Base-by-base conservation (phyloP, 495 filamentous ascomycete species). In the Trichocladium uniseriatum region DNA sequence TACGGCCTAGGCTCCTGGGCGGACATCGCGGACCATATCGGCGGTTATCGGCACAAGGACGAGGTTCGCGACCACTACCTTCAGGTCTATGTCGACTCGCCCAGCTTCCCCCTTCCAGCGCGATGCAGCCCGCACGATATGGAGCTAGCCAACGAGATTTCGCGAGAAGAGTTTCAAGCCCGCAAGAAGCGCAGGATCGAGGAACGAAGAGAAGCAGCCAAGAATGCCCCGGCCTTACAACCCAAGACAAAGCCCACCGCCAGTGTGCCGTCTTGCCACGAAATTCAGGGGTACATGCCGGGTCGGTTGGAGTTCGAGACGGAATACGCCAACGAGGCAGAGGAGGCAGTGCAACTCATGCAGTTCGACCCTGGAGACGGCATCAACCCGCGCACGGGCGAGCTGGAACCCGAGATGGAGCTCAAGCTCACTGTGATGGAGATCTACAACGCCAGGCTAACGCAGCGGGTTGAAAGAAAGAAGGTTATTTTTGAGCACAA, bases 261-360 rank as follows among this genome's bases (percentile, higher is more conserved):
- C 20, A 89, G 83, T 70, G 87, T 94, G 3, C 92, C 92, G 14
- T 79, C 90, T 22, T 97, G 94, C 63, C 92, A 99, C 66, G 92
- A 99, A 64, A 91, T 99, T 22, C 86, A 94, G 62, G 92, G 92
- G 4, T 99, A 94, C 66, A 99, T 99, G 92, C 92, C 92, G 2
- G 92, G 94, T 31, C 87, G 92, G 16, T 69, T 99, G 49, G 92
- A 99, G 61, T 99, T 97, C 59, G 92, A 99, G 73, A 94, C 87
- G 0, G 92, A 99, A 58, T 95, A 91, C 64, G 82, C 89, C 59
- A 97, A 99, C 65, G 94, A 97, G 56, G 92, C 94, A 0, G 92
- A 99, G 65, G 94, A 97, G 68, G 90, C 90, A 0, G 94, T 99
- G 11, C 92, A 97, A 63, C 83, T 92, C 48, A 95, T 99, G 86